Evolutionary conservation across 495 filamentous ascomycete species (phyloP).

Genomic region (Amniculicola lignicola): DNA sequence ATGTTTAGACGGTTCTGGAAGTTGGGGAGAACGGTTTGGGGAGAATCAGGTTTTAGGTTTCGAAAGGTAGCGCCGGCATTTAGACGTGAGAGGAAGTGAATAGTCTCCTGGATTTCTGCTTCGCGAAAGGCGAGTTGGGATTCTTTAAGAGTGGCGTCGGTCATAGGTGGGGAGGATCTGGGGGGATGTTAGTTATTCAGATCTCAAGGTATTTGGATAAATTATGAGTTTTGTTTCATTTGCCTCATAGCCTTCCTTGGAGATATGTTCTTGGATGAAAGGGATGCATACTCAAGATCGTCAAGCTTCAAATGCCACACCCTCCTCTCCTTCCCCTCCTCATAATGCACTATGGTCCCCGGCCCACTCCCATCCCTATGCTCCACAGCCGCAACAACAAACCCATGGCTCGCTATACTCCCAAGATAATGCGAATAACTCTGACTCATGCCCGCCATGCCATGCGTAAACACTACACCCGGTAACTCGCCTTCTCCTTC

Average conservation of each 20-base stretch:
- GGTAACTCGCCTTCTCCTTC: slow-evolving; percentile 34
- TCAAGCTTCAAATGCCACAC: slow-evolving; percentile 30
- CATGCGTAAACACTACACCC: slow-evolving; percentile 54
- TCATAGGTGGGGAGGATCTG: slow-evolving; percentile 22
- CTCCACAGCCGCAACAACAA: slow-evolving; percentile 52
- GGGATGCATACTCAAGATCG: slow-evolving; percentile 30
- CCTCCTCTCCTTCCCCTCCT: slow-evolving; percentile 33
- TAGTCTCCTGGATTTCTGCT: slow-evolving; percentile 53
- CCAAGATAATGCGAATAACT: slow-evolving; percentile 54
- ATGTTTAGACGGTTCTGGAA: slow-evolving; percentile 40
- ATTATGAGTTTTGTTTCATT: too few species aligned
- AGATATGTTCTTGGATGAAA: too few species aligned
- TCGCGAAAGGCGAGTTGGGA: slow-evolving; percentile 52
- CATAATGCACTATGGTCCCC: slow-evolving; percentile 44
- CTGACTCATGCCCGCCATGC: slow-evolving; percentile 50
- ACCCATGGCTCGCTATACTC: slow-evolving; percentile 53
- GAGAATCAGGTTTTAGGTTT: slow-evolving; percentile 32
- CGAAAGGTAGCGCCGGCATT: slow-evolving; percentile 43
- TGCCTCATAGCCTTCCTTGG: too few species aligned
- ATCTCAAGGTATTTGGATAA: background rate
- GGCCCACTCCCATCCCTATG: slow-evolving; percentile 55
- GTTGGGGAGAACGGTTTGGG: slow-evolving; percentile 30
- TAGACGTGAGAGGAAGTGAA: slow-evolving; percentile 45
- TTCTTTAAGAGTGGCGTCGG: slow-evolving; percentile 40
- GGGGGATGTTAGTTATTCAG: background rate